phyloP scores from a whole-genome alignment of 139 green algal genomes.

The Closterium sp. region DNA sequence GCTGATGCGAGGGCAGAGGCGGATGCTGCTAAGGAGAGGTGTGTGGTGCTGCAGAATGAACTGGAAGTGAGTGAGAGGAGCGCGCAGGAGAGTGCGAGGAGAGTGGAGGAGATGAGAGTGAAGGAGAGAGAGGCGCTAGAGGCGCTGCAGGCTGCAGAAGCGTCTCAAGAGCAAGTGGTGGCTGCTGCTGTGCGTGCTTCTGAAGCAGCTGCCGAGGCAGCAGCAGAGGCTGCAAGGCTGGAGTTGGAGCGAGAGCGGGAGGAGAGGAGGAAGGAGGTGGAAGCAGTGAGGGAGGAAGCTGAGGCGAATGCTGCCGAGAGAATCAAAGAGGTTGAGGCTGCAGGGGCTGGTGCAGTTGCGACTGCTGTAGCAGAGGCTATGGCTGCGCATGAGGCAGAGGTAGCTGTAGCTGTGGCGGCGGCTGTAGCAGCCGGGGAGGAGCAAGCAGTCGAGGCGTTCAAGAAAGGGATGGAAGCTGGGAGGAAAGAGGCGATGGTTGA shows the following conservation, averaged over 20 bases:
- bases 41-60: too few species aligned
- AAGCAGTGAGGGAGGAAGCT: background rate
- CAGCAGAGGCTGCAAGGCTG: background rate
- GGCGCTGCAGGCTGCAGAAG: background rate
- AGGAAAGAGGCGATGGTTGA: background rate
- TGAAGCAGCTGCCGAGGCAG: background rate
- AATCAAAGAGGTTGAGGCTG: background rate
- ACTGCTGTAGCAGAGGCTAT: background rate
- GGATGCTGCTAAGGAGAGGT: too few species aligned
- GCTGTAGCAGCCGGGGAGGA: background rate
- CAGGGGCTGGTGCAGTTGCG: background rate
- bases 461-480: background rate
- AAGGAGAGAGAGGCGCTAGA: background rate
- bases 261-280: background rate
- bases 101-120: background rate
- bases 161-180: background rate
- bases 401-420: background rate
- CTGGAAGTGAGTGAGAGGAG: background rate
- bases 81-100: background rate
- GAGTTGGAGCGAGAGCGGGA: background rate
- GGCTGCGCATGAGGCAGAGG: background rate
- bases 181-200: background rate
- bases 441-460: background rate
- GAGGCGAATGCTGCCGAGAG: background rate
- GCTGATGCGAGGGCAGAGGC: too few species aligned